Evolutionary conservation across 1,284 basidiomycete species (phyloP), one percentile per base, ranked within the genome.

Genomic region (Ustilago nuda): DNA sequence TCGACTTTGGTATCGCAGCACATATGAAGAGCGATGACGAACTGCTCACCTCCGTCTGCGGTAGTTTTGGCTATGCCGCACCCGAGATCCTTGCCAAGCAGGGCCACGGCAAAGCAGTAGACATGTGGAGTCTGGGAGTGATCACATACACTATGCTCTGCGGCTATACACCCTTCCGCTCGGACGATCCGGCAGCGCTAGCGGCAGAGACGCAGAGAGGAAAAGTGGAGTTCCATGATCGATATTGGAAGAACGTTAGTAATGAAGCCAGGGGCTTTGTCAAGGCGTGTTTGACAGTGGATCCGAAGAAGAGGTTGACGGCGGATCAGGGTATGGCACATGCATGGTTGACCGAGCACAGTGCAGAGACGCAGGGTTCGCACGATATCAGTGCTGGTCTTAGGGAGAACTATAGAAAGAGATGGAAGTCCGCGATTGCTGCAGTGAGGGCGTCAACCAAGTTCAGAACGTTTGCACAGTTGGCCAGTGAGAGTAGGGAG

Each of bases 31-130:
- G 71, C 57, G 87, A 92, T 0, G 91, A 92, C 37, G 93, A 96
- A 82, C 91, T 92, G 68, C 88, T 98, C 2, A 91, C 90, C 30
- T 91, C 91, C 0, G 87, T 96, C 2, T 95, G 95, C 0, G 96
- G 96, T 0, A 93, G 92, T 78, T 92, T 96, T 71, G 95, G 95
- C 1, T 98, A 98, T 82, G 93, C 95, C 23, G 95, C 95, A 2
- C 85, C 85, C 32, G 96, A 99, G 85, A 93, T 99, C 6, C 88
- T 98, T 32, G 90, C 89, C 68, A 91, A 92, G 79, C 87, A 89
- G 45, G 94, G 94, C 0, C 95, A 99, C 83, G 92, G 94, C 39
- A 94, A 94, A 85, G 91, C 93, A 7, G 95, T 98, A 11, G 96
- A 98, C 85, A 87, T 96, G 46, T 98, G 96, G 96, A 92, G 92